Evolutionary conservation across 2,329 filamentous ascomycete species (phyloP).

Genomic region (Gnomoniopsis smithogilvyi): DNA sequence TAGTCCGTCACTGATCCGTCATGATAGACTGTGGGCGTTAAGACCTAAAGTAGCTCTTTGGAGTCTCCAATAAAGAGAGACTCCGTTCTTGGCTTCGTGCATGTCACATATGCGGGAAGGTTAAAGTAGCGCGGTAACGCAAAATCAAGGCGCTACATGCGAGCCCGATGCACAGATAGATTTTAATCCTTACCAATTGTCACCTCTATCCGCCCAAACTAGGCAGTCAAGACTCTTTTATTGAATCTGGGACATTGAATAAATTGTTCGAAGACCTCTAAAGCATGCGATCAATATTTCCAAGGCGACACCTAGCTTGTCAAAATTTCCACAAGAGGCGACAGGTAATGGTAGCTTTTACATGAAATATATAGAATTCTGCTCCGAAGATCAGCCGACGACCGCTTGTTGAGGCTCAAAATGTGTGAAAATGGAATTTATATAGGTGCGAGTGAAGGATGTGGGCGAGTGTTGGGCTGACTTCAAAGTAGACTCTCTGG

Average conservation of each 20-base stretch:
- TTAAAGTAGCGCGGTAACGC: background rate
- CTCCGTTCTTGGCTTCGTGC: background rate
- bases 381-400: conserved; percentile 1
- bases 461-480: background rate
- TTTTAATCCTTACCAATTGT: background rate
- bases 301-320: background rate
- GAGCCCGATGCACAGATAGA: background rate
- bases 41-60: background rate
- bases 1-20: background rate
- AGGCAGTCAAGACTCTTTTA: background rate
- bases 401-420: conserved; percentile 4
- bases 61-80: background rate
- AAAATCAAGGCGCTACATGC: background rate
- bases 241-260: background rate
- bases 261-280: no score
- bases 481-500: no score
- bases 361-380: background rate
- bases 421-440: background rate
- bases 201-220: background rate
- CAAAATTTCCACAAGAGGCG: background rate
- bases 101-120: background rate
- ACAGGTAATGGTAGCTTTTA: background rate
- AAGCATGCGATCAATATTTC: no score
- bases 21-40: background rate
- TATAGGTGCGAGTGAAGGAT: background rate